A percentile compares a stretch with the other conserved stretches of the same genome.
Evolutionary conservation across 805 yeast genomes (phyloP).

Genomic region (Metschnikowia shivogae): DNA sequence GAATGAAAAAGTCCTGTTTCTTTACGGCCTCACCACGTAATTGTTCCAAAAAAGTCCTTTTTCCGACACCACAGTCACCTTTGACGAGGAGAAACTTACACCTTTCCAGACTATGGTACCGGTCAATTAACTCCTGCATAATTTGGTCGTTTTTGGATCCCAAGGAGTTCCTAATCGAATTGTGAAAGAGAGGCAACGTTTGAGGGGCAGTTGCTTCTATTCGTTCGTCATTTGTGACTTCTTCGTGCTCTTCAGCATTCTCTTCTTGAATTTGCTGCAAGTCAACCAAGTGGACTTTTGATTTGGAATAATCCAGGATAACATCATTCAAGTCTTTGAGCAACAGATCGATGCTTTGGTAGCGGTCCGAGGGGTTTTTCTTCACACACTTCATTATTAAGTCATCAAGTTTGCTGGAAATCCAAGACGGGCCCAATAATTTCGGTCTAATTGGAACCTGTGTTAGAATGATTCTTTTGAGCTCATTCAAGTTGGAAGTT

Average conservation of each 20-base stretch:
- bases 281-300: not conserved
- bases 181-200: constrained; percentile 10
- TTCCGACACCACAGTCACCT: constrained; percentile 47
- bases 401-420: constrained; percentile 30
- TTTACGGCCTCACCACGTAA: constrained; percentile 32
- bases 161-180: constrained; percentile 6
- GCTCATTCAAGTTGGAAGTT: constrained; percentile 34
- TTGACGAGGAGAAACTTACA: constrained; percentile 27
- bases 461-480: constrained; percentile 38
- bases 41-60: constrained; percentile 39
- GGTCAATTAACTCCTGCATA: constrained; percentile 5
- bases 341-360: constrained; percentile 29
- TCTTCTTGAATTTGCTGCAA: not conserved
- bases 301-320: constrained; percentile 17
- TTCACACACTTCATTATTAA: constrained; percentile 41
- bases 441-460: constrained; percentile 41
- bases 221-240: not conserved
- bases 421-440: constrained; percentile 23
- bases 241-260: not conserved
- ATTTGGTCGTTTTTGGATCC: not conserved
- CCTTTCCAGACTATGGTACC: constrained; percentile 5
- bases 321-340: constrained; percentile 33
- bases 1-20: constrained; percentile 25
- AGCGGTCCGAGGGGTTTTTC: constrained; percentile 39
- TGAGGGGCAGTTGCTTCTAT: not conserved